A percentile compares a stretch with the other conserved stretches of the same genome.
These are phyloP conservation scores for Penicillium frequentans DNA, from an alignment of 2,329 filamentous ascomycete species.

Conservation along the genomic window DNA sequence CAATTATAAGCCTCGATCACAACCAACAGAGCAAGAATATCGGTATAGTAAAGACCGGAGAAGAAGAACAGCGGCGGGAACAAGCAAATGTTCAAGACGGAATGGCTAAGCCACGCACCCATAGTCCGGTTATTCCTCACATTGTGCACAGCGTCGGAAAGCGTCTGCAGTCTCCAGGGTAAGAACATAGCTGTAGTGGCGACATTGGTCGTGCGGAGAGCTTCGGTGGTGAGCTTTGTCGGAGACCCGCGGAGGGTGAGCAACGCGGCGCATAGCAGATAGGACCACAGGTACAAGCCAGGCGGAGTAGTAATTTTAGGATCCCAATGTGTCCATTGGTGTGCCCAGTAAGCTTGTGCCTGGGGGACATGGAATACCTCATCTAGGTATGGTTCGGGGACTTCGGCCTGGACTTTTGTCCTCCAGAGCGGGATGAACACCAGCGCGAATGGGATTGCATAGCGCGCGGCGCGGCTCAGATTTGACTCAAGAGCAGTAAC, in stretches of 20 bases:
- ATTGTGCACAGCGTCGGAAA: slow-evolving; percentile 50
- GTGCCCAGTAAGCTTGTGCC: slow-evolving; percentile 80
- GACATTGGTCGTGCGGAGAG: slow-evolving; percentile 41
- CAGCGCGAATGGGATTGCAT: slow-evolving; percentile 36
- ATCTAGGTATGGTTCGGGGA: slow-evolving; percentile 61
- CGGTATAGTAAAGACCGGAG: slow-evolving; percentile 91
- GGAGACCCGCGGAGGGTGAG: slow-evolving; percentile 29
- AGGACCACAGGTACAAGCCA: slow-evolving; percentile 67
- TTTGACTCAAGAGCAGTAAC: slow-evolving; percentile 31
- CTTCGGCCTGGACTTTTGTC: slow-evolving; percentile 46
- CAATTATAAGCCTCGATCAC: slow-evolving; percentile 69
- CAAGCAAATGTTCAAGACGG: slow-evolving; percentile 73
- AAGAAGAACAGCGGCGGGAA: slow-evolving; percentile 97
- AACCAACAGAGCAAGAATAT: slow-evolving; percentile 75
- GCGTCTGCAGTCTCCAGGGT: slow-evolving; percentile 54
- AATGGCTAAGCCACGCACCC: slow-evolving; percentile 38
- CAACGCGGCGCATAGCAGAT: slow-evolving; percentile 36
- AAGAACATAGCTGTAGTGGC: slow-evolving; percentile 36
- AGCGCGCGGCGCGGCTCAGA: slow-evolving; percentile 37
- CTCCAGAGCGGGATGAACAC: slow-evolving; percentile 43
- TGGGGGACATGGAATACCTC: slow-evolving; percentile 73
- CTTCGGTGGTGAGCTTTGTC: slow-evolving; percentile 32
- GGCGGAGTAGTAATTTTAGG: slow-evolving; percentile 97
- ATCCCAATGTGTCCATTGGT: slow-evolving; percentile 78
- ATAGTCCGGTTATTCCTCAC: slow-evolving; percentile 30